These are phyloP conservation scores for Triticum turgidum DNA, from an alignment of 176 grass and related monocot genomes.

Conservation along the genomic window DNA sequence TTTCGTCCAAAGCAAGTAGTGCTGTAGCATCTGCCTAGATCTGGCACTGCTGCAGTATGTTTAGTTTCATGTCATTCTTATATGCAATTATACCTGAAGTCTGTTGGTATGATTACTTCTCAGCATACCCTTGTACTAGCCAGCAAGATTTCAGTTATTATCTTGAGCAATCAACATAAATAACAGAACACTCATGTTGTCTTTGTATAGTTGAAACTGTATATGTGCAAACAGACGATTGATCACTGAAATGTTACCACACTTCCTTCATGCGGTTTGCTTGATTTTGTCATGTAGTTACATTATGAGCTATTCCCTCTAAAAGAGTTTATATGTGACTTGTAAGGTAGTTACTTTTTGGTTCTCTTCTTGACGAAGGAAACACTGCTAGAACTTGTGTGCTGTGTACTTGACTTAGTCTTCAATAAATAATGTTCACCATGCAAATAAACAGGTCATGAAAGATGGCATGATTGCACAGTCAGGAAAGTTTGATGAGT, in stretches of 20 bases:
- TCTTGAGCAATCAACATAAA: neutral
- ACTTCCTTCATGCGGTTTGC: neutral
- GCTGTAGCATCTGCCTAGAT: neutral
- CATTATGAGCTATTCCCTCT: neutral
- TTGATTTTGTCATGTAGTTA: neutral
- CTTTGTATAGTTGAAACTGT: neutral
- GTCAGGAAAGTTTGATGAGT: slow-evolving; percentile 77
- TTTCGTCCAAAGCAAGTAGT: neutral
- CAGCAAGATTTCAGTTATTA: slow-evolving; percentile 6
- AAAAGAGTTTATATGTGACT: neutral
- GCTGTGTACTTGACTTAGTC: neutral
- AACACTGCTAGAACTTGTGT: neutral
- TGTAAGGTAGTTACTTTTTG: neutral
- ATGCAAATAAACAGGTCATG: slow-evolving; percentile 64
- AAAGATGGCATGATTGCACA: slow-evolving; percentile 70
- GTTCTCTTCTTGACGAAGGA: neutral
- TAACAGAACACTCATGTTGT: neutral
- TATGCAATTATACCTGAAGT: neutral
- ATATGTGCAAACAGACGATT: neutral
- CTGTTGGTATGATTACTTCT: neutral
- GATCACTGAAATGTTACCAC: neutral
- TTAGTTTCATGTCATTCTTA: neutral
- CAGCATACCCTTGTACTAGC: neutral
- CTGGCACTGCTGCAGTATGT: neutral
- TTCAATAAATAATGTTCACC: neutral